Evolutionary conservation across 148 eudicot genomes (phyloP), one percentile per base, ranked within the genome.

Genomic region (Cornus suecica): DNA sequence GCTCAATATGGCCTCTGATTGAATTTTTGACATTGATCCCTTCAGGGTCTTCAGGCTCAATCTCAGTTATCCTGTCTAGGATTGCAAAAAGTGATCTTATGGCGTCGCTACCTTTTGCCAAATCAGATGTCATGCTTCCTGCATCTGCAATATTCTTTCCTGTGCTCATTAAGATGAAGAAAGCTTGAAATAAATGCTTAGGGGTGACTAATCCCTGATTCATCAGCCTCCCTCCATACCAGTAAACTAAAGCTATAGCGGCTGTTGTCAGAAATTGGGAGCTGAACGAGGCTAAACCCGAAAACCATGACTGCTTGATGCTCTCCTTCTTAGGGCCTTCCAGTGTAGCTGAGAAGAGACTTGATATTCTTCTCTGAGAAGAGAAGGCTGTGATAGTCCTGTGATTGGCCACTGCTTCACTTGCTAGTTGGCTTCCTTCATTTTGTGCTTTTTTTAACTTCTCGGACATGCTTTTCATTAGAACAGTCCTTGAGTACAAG

Each of bases 91-190:
- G 27, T 0, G 72, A 68, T 22, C 65, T 76, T 10, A 76, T 34
- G 0, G 79, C 73, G 25, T 34, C 20, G 24, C 41, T 31, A 10
- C 78, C 78, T 29, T 75, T 75, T 0, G 72, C 63, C 15, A 75
- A 51, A 51, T 75, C 78, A 28, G 78, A 66, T 6, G 78, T 75
- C 51, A 58, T 76, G 67, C 66, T 68, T 11, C 79, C 79, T n/a
- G 78, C 78, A 15, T 75, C 79, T 23, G 79, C 71, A 0, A 76
- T 76, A 31, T 31, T 8, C 24, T 48, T 66, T 2, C 78, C 69
- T 18, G 78, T 75, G 72, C 45, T 32, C 78, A 75, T 66, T 34
- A 75, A 67, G 5, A 75, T 52, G 62, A 75, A 75, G 23, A 75
- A 75, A 10, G 61, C 70, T 51, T 75, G 71, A 34, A 75, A 75